Conservation (phyloP, 192 early-diverging fungal genomes). For the Jimgerdemannia flammicorona region DNA sequence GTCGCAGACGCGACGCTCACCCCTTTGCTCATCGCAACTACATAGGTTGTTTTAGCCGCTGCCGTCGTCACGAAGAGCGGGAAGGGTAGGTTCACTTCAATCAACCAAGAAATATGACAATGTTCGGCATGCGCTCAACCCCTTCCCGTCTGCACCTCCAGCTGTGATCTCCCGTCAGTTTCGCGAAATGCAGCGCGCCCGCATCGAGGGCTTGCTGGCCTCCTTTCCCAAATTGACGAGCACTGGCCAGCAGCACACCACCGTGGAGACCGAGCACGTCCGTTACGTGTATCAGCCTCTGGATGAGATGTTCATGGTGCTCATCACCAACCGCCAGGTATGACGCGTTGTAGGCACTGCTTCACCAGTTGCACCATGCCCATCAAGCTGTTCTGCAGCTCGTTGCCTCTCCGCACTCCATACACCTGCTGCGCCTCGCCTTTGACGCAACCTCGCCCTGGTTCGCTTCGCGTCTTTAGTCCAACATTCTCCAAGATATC, state of each 20-base stretch:
- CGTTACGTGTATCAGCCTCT: constrained; percentile 99
- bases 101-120: background rate
- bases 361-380: background rate
- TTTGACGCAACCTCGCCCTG: background rate
- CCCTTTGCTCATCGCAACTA: background rate
- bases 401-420: too few species aligned
- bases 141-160: constrained; percentile 20
- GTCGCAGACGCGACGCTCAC: background rate
- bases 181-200: constrained; percentile 92
- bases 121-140: background rate
- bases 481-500: constrained; percentile 99
- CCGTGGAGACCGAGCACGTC: constrained; percentile 94
- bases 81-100: constrained; percentile 64
- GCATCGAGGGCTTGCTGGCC: constrained; percentile 94
- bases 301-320: constrained; percentile 91
- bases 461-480: constrained; percentile 21
- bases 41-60: constrained; percentile 87
- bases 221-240: constrained; percentile 97
- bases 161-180: constrained; percentile 93
- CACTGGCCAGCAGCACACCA: constrained; percentile 90
- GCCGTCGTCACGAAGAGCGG: constrained; percentile 90
- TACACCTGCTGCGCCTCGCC: background rate
- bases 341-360: background rate
- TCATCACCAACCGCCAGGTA: constrained; percentile 90
- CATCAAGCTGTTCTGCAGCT: background rate